phyloP scores from a whole-genome alignment of 1,284 basidiomycete species.

The Pisolithus thermaeus region DNA sequence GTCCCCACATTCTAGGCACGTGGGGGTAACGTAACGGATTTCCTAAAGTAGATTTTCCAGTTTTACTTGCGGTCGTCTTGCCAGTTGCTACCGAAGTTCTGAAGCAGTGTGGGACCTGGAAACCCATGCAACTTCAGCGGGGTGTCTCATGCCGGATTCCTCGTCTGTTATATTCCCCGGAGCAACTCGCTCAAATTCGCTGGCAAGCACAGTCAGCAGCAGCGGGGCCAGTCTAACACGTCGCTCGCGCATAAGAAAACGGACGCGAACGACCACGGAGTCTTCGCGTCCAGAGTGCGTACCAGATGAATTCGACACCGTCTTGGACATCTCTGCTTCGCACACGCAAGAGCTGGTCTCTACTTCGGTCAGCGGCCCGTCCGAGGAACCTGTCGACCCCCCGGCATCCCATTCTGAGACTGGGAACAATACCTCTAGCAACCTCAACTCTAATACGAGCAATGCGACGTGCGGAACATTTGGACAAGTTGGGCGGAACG shows the following conservation, averaged over 20 bases:
- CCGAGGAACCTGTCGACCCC: conserved; percentile 8
- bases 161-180: conserved; percentile 21
- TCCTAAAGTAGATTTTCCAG: conserved; percentile 17
- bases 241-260: conserved; percentile 29
- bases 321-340: conserved; percentile 24
- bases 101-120: conserved; percentile 13
- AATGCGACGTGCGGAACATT: conserved; percentile 20
- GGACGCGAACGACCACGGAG: conserved; percentile 23
- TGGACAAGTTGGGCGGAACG: conserved; percentile 15
- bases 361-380: conserved; percentile 3
- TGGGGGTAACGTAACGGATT: conserved; percentile 9
- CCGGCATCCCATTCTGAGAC: conserved; percentile 11
- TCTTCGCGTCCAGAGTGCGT: conserved; percentile 17
- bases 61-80: conserved; percentile 7
- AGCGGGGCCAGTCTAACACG: conserved; percentile 29
- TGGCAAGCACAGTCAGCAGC: conserved; percentile 35
- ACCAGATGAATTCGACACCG: conserved; percentile 11
- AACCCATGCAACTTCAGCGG: conserved; percentile 14
- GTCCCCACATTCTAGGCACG: neutral
- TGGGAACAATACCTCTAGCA: conserved; percentile 6
- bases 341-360: conserved; percentile 11
- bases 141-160: conserved; percentile 26
- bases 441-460: conserved; percentile 20
- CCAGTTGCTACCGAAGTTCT: conserved; percentile 7
- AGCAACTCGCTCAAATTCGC: conserved; percentile 38